Evolutionary conservation across 2,329 filamentous ascomycete genomes (phyloP).

Genomic region (Polychaeton citri): DNA sequence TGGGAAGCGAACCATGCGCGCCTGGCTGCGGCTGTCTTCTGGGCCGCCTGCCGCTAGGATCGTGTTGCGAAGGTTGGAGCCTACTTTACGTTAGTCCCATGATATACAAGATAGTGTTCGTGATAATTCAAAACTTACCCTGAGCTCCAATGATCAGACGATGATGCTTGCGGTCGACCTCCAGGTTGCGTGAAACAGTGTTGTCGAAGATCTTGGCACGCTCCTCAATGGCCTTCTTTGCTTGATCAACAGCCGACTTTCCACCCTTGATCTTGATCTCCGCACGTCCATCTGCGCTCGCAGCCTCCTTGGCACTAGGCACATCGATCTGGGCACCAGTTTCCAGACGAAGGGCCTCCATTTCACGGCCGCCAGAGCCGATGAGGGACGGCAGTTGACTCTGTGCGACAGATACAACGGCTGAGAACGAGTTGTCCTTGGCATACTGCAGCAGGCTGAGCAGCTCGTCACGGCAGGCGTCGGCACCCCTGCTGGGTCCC

Average conservation of each 20-base stretch:
- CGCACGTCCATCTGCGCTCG: slow-evolving; percentile 52
- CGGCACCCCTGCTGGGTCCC: slow-evolving; percentile 83
- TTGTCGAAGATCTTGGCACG: slow-evolving; percentile 80
- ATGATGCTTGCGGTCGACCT: slow-evolving; percentile 92
- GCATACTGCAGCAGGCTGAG: slow-evolving; percentile 79
- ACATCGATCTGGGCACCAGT: slow-evolving; percentile 89
- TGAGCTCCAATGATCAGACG: slow-evolving; percentile 75
- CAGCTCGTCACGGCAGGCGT: slow-evolving; percentile 83
- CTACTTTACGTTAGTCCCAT: slow-evolving; percentile 42
- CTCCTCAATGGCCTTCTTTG: slow-evolving; percentile 80
- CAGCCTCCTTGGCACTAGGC: slow-evolving; percentile 61
- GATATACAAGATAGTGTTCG: neutral
- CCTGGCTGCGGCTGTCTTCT: slow-evolving; percentile 68
- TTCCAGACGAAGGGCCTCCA: slow-evolving; percentile 74
- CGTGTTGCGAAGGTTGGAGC: slow-evolving; percentile 73
- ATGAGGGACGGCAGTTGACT: slow-evolving; percentile 90
- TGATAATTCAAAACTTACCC: slow-evolving; percentile 63
- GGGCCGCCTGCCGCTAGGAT: slow-evolving; percentile 81
- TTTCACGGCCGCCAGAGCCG: slow-evolving; percentile 74
- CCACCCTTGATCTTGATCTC: slow-evolving; percentile 89
- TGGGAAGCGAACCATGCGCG: slow-evolving; percentile 88
- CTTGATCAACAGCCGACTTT: slow-evolving; percentile 77
- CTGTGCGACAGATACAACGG: slow-evolving; percentile 72
- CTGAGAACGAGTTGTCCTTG: slow-evolving; percentile 71
- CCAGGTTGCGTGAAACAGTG: slow-evolving; percentile 69